These are phyloP conservation scores for Starmerella kuoi DNA, from an alignment of 805 yeast species.

Conservation along the genomic window DNA sequence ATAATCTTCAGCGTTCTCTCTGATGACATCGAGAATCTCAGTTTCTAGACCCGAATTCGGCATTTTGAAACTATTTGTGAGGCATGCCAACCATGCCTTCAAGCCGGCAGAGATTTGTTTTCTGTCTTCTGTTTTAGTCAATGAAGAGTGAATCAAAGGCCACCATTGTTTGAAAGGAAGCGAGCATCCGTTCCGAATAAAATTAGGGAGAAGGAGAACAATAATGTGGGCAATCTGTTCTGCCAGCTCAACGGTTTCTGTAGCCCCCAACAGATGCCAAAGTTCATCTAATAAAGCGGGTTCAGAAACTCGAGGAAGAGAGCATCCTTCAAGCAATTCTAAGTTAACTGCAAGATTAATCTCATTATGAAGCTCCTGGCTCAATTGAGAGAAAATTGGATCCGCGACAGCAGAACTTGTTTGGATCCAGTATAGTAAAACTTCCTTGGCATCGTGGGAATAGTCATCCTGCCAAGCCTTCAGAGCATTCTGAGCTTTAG, in stretches of 20 bases:
- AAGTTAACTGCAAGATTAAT: constrained; percentile 1
- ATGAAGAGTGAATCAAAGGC: constrained; percentile 6
- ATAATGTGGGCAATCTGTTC: constrained; percentile 10
- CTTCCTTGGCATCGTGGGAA: background rate
- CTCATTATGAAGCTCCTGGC: background rate
- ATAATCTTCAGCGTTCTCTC: constrained; percentile 1
- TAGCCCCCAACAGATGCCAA: constrained; percentile 8
- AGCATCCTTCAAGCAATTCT: constrained; percentile 4
- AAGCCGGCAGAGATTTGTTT: constrained; percentile 11
- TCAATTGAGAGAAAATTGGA: background rate
- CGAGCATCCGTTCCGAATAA: background rate
- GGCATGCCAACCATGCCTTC: constrained; percentile 14
- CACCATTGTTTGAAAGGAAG: constrained; percentile 7
- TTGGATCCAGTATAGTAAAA: constrained; percentile 7
- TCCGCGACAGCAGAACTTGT: background rate
- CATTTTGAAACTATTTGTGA: background rate
- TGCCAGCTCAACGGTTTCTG: constrained; percentile 9
- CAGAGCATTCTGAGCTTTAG: background rate
- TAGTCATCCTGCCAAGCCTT: constrained; percentile 3
- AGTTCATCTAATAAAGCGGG: background rate
- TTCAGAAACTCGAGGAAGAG: constrained; percentile 1
- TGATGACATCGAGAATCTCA: background rate
- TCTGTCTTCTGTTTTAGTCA: constrained; percentile 3
- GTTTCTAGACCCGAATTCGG: background rate
- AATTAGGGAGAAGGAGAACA: constrained; percentile 2